A percentile compares a stretch with the other conserved stretches of the same genome.
Conservation (phyloP, 768 basidiomycete genomes). For the Mycena latifolia region DNA sequence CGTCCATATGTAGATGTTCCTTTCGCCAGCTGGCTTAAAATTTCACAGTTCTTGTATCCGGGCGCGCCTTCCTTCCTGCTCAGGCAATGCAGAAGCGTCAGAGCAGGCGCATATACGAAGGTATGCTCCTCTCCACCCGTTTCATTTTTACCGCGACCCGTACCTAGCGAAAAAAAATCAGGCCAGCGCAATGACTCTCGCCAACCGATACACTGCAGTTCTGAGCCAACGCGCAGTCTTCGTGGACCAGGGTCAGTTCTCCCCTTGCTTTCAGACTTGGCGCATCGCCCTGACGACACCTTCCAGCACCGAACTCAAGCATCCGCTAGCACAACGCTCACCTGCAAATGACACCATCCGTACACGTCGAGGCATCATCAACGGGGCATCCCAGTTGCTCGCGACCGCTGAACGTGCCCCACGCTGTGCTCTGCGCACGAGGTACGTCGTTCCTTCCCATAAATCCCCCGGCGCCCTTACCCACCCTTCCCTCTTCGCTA, state of each 20-base stretch:
- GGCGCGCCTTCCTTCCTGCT: neutral
- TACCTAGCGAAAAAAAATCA: too few relatives aligned
- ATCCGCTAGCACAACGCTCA: neutral
- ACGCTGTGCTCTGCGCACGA: neutral
- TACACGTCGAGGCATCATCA: neutral
- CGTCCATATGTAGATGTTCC: neutral
- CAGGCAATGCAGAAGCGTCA: too few relatives aligned
- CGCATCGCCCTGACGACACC: conserved; percentile 1
- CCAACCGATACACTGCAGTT: too few relatives aligned
- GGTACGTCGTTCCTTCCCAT: neutral
- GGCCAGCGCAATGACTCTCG: too few relatives aligned
- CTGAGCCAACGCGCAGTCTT: too few relatives aligned
- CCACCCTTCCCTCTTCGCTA: neutral
- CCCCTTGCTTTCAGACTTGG: conserved; percentile 1
- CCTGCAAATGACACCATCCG: neutral
- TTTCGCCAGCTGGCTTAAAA: conserved; percentile 3
- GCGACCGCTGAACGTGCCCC: conserved; percentile 3
- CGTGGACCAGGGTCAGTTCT: too few relatives aligned
- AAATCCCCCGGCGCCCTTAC: neutral
- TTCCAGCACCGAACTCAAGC: neutral
- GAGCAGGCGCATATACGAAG: too few relatives aligned
- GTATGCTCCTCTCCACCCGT: too few relatives aligned
- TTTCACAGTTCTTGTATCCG: neutral
- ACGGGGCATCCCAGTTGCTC: neutral
- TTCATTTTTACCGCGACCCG: too few relatives aligned